Conservation (phyloP, 805 yeast genomes). For the Sugiyamaella boreocaroliniensis region DNA sequence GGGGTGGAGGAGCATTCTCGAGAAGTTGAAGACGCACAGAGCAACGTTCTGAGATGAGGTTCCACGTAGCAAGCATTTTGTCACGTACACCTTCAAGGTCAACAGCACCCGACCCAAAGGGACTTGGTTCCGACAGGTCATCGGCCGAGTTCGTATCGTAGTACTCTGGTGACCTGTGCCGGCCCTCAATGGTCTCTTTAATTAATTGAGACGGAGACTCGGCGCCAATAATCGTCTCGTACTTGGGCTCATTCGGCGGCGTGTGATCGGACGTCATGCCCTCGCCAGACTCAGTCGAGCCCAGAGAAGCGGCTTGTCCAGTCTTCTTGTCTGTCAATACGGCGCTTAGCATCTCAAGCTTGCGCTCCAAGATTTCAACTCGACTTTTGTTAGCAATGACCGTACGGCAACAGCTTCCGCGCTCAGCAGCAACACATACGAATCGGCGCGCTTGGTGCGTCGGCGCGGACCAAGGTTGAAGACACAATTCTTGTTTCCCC, state of each 20-base stretch:
- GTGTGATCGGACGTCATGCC: background rate
- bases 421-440: constrained; percentile 16
- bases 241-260: background rate
- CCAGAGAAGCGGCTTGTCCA: background rate
- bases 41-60: constrained; percentile 7
- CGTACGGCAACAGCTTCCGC: too few relatives aligned
- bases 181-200: background rate
- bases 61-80: constrained; percentile 18
- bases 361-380: constrained; percentile 31
- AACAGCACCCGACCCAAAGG: constrained; percentile 1
- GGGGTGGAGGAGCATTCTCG: constrained; percentile 5
- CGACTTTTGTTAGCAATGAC: constrained; percentile 14
- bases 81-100: constrained; percentile 16
- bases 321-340: background rate
- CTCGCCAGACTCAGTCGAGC: background rate
- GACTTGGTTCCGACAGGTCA: background rate
- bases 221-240: background rate
- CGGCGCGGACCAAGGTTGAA: constrained; percentile 57
- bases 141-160: background rate
- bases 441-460: constrained; percentile 33
- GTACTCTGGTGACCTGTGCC: background rate
- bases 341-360: constrained; percentile 21
- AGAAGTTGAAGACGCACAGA: constrained; percentile 11
- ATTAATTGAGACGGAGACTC: background rate
- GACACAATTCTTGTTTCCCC: constrained; percentile 56